Evolutionary conservation across 441 rosid species (phyloP), one percentile per base, ranked within the genome.

Genomic region (Hura crepitans): DNA sequence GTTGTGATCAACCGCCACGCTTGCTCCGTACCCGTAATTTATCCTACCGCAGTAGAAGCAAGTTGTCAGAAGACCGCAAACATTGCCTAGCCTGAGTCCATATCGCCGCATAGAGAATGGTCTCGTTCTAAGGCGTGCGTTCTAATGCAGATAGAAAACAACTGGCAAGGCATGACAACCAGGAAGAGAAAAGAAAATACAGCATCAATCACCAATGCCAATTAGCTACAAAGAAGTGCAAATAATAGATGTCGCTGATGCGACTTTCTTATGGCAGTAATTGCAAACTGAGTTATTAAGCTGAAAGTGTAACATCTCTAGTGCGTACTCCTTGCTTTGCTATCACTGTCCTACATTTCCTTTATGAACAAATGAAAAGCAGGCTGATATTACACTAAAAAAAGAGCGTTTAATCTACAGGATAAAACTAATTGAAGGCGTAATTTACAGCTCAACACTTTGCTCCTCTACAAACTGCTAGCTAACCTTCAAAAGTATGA

Each of bases 381-480:
- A 22, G 30, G 6, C 51, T 28, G 33, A 28, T 33, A 57, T 28
- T 55, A 28, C 27, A 61, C 25, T 15, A 70, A 3, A 57, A 70
- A 3, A 57, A 51, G 17, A 18, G 14, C 47, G 71, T 68, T 54
- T 70, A 76, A 76, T 71, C 77, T 76, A 74, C 54, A 25, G 35
- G 64, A 50, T 66, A 63, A 71, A 80, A 72, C 75, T 76, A 42
- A 77, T 33, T 78, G 78, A 71, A 73, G 63, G 74, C 80, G 80
- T 73, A 64, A 81, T 76, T 81, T 83, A 80, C 87, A 86, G 58
- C 76, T 71, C 69, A 78, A 62, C 54, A 56, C 65, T 50, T 37
- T 70, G 71, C 49, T 71, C 69, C 79, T 77, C 45, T 71, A 71
- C 78, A 62, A 46, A 76, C 74, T 65, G 37, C 81, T 45, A 68